phyloP scores from a whole-genome alignment of 768 basidiomycete genomes.

The Collybia nuda region DNA sequence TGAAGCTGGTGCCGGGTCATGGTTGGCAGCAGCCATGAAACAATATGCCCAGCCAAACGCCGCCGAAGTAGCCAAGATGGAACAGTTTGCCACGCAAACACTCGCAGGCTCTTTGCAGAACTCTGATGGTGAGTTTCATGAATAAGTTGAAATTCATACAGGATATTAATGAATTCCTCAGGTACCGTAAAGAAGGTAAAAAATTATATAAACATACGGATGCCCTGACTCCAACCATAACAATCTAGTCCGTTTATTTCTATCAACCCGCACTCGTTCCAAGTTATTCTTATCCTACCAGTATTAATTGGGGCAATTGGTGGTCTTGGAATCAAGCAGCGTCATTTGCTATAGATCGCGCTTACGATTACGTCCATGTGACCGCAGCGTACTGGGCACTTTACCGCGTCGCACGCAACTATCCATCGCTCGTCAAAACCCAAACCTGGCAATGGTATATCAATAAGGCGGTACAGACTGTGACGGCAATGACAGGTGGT shows the following conservation, averaged over 20 bases:
- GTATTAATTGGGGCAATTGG: constrained; percentile 52
- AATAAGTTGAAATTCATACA: neutral
- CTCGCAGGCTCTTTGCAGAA: constrained; percentile 54
- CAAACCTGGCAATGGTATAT: constrained; percentile 60
- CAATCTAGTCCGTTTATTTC: constrained; percentile 45
- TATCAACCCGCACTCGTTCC: constrained; percentile 47
- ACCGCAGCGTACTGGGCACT: constrained; percentile 53
- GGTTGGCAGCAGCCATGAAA: constrained; percentile 57
- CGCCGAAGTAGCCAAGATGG: constrained; percentile 51
- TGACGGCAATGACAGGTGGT: constrained; percentile 43
- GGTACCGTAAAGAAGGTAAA: constrained; percentile 53
- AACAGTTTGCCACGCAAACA: constrained; percentile 45
- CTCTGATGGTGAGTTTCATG: constrained; percentile 32
- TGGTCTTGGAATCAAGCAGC: constrained; percentile 56
- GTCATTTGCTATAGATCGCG: constrained; percentile 47
- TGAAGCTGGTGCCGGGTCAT: constrained; percentile 60
- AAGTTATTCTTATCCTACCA: constrained; percentile 45
- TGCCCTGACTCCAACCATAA: neutral
- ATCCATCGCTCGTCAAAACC: constrained; percentile 44
- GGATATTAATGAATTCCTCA: constrained; percentile 13
- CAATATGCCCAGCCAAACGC: constrained; percentile 54
- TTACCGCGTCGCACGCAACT: constrained; percentile 58
- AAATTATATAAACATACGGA: neutral
- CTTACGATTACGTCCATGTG: constrained; percentile 54
- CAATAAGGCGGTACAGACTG: constrained; percentile 51